Percentiles rank a stretch among this genome's conserved stretches.
These are phyloP conservation scores for Talaromyces rugulosus DNA, from an alignment of 2,329 filamentous ascomycete genomes.

Conservation along the genomic window DNA sequence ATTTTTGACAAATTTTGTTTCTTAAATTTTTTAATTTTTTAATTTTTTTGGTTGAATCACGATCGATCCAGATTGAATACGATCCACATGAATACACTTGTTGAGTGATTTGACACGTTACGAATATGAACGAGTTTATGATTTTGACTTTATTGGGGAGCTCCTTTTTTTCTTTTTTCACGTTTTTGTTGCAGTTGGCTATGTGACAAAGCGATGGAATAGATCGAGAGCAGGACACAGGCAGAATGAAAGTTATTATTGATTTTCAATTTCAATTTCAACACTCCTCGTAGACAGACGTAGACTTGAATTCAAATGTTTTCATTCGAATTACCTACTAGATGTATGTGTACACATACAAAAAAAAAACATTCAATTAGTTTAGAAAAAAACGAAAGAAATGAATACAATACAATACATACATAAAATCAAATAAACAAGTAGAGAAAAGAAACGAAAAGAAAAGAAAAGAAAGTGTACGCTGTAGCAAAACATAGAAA, in stretches of 20 bases:
- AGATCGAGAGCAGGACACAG: no score
- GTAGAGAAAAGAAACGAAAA: not conserved
- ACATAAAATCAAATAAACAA: not conserved
- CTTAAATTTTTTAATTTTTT: not conserved
- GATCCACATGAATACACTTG: not conserved
- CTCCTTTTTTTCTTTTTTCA: not conserved
- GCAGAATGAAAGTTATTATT: not conserved
- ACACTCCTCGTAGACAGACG: not conserved
- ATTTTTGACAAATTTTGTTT: not conserved
- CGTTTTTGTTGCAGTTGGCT: not conserved
- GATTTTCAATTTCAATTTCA: not conserved
- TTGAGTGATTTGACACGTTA: not conserved
- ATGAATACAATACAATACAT: not conserved
- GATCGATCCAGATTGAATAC: not conserved
- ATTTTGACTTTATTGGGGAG: not conserved
- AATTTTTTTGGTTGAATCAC: not conserved
- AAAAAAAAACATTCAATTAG: slow-evolving; percentile 19
- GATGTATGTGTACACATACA: slow-evolving; percentile 16
- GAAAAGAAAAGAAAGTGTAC: not conserved
- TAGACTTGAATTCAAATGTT: no score
- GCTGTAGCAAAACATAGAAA: not conserved
- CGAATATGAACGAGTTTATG: not conserved
- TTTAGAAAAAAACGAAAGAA: not conserved
- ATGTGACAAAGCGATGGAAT: not conserved
- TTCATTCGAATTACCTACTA: no score